These are phyloP conservation scores for Thymus mandschuricus DNA, from an alignment of 257 asterid genomes.

Conservation along the genomic window DNA sequence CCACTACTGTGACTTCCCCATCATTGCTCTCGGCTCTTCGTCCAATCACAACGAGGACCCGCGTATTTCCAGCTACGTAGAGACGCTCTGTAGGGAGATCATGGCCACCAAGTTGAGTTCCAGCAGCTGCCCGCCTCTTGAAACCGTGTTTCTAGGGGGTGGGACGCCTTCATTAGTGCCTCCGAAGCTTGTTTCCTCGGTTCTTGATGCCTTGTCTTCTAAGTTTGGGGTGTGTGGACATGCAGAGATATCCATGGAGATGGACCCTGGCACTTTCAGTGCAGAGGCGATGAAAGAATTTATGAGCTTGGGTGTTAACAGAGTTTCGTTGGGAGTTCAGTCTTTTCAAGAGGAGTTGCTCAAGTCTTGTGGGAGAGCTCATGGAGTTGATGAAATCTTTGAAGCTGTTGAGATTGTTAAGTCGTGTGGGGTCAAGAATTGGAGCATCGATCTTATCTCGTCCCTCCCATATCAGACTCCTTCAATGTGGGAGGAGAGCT, in stretches of 20 bases:
- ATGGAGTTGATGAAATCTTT: slow-evolving; percentile 66
- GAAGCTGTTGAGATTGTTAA: slow-evolving; percentile 78
- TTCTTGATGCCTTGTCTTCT: slow-evolving; percentile 59
- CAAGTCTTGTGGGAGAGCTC: slow-evolving; percentile 95
- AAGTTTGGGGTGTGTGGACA: slow-evolving; percentile 59
- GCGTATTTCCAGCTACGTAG: slow-evolving; percentile 65
- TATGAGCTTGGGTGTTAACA: slow-evolving; percentile 71
- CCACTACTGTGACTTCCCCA: slow-evolving; percentile 95
- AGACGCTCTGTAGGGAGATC: slow-evolving; percentile 72
- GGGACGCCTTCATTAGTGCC: slow-evolving; percentile 98
- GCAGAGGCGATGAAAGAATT: slow-evolving; percentile 55
- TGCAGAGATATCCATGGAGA: slow-evolving; percentile 97
- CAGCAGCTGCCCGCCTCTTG: slow-evolving; percentile 61
- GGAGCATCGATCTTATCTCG: slow-evolving; percentile 93
- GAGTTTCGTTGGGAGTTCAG: slow-evolving; percentile 96
- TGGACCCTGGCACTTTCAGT: slow-evolving; percentile 97
- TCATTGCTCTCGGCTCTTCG: slow-evolving; percentile 81
- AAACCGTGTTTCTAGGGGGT: slow-evolving; percentile 90
- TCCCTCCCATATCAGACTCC: slow-evolving; percentile 86
- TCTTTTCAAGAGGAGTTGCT: slow-evolving; percentile 83
- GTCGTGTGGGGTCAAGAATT: slow-evolving; percentile 66
- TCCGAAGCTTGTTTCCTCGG: slow-evolving; percentile 59
- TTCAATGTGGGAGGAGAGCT: slow-evolving; percentile 87
- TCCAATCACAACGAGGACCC: slow-evolving; percentile 53
- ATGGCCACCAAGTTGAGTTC: slow-evolving; percentile 50